phyloP scores from a whole-genome alignment of 768 basidiomycete species.

The Boletus patriciae region DNA sequence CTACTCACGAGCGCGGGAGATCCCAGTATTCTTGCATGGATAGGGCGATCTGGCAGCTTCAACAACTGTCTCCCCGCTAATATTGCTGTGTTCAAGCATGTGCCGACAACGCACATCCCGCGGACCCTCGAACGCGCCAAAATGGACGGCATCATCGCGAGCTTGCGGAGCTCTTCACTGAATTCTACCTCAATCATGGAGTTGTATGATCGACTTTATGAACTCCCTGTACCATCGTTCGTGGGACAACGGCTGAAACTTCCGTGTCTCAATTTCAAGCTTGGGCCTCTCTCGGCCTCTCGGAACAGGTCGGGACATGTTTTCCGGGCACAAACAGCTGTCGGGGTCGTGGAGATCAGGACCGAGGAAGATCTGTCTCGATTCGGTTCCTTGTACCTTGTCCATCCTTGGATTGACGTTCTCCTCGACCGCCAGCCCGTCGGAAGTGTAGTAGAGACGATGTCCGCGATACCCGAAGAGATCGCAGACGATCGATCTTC shows the following conservation, averaged over 20 bases:
- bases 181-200: not conserved
- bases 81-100: not conserved
- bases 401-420: not conserved
- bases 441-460: not conserved
- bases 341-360: not conserved
- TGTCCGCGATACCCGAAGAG: not conserved
- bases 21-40: not conserved
- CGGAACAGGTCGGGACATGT: not conserved
- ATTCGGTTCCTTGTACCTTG: not conserved
- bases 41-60: not conserved
- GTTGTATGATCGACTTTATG: not conserved
- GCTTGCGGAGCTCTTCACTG: not conserved
- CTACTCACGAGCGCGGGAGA: not conserved
- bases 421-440: not conserved
- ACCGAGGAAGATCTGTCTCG: not conserved
- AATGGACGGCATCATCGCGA: not conserved
- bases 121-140: not conserved
- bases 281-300: not conserved
- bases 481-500: not conserved
- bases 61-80: not conserved
- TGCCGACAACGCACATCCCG: not conserved
- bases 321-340: not conserved
- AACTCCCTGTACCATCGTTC: not conserved
- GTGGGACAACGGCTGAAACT: not conserved
- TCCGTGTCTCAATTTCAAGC: not conserved